phyloP scores from a whole-genome alignment of 2,329 filamentous ascomycete species.

The Amauroascus verrucosus region DNA sequence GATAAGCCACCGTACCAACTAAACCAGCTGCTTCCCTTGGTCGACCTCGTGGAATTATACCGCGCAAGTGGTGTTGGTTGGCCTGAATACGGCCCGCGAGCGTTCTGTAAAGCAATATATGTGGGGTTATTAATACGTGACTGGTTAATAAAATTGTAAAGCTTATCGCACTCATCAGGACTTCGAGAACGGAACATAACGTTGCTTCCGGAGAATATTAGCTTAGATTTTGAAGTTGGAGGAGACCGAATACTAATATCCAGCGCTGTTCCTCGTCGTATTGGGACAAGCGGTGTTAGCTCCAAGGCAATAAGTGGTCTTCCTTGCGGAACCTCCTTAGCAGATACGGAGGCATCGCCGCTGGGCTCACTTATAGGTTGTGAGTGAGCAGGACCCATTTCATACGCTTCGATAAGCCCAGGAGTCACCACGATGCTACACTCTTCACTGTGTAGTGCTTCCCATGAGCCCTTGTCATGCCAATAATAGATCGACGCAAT shows the following conservation, averaged over 20 bases:
- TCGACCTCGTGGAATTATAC: slow-evolving; percentile 38
- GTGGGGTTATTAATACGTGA: slow-evolving; percentile 87
- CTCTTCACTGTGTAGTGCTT: slow-evolving; percentile 50
- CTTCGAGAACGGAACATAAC: slow-evolving; percentile 82
- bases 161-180: slow-evolving; percentile 63
- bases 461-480: slow-evolving; percentile 54
- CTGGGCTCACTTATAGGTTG: slow-evolving; percentile 19
- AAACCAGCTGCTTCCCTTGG: slow-evolving; percentile 35
- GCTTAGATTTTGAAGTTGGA: slow-evolving; percentile 59
- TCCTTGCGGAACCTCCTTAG: slow-evolving; percentile 9
- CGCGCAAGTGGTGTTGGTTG: slow-evolving; percentile 43
- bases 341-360: slow-evolving; percentile 13
- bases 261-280: slow-evolving; percentile 80
- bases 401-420: slow-evolving; percentile 55
- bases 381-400: slow-evolving; percentile 38
- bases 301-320: slow-evolving; percentile 60
- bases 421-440: slow-evolving; percentile 54
- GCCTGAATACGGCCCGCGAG: slow-evolving; percentile 53
- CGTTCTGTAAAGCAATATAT: slow-evolving; percentile 66
- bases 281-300: slow-evolving; percentile 79
- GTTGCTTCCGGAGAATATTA: slow-evolving; percentile 57
- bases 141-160: slow-evolving; percentile 80
- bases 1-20: slow-evolving; percentile 41
- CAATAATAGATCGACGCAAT: slow-evolving; percentile 54
- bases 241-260: slow-evolving; percentile 91